phyloP scores from a whole-genome alignment of 768 basidiomycete species.

The Tulasnella sp. region DNA sequence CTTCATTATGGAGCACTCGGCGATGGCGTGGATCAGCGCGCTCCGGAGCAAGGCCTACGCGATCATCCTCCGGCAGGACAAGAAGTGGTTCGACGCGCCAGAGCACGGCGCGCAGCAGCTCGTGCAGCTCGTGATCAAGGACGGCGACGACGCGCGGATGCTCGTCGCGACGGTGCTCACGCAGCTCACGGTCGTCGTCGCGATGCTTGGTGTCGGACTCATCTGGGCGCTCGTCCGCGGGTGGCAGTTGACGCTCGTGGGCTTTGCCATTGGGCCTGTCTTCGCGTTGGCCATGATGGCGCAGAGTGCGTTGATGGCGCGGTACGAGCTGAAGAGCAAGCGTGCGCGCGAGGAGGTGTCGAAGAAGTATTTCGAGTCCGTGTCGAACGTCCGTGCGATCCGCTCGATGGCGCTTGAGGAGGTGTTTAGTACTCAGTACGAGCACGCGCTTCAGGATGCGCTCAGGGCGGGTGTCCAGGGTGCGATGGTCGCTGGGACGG shows the following conservation, averaged over 20 bases:
- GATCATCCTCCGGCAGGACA: constrained; percentile 65
- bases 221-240: constrained; percentile 79
- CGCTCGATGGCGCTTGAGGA: constrained; percentile 74
- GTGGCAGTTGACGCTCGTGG: constrained; percentile 89
- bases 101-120: constrained; percentile 47
- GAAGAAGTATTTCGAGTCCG: constrained; percentile 73
- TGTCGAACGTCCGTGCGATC: constrained; percentile 76
- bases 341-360: constrained; percentile 74
- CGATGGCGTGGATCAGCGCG: constrained; percentile 58
- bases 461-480: constrained; percentile 56
- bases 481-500: constrained; percentile 80
- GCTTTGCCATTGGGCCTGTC: constrained; percentile 73
- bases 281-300: constrained; percentile 63
- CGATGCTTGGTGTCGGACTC: constrained; percentile 76
- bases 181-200: constrained; percentile 55
- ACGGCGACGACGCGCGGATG: constrained; percentile 74
- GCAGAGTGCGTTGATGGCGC: constrained; percentile 58
- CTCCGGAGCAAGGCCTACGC: constrained; percentile 46
- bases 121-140: constrained; percentile 70
- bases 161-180: constrained; percentile 61
- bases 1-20: constrained; percentile 63
- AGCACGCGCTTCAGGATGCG: constrained; percentile 46
- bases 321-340: constrained; percentile 71
- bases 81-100: constrained; percentile 69
- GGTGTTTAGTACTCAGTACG: constrained; percentile 59